phyloP scores from a whole-genome alignment of 2,329 filamentous ascomycete species.

The Fusarium ambrosium region DNA sequence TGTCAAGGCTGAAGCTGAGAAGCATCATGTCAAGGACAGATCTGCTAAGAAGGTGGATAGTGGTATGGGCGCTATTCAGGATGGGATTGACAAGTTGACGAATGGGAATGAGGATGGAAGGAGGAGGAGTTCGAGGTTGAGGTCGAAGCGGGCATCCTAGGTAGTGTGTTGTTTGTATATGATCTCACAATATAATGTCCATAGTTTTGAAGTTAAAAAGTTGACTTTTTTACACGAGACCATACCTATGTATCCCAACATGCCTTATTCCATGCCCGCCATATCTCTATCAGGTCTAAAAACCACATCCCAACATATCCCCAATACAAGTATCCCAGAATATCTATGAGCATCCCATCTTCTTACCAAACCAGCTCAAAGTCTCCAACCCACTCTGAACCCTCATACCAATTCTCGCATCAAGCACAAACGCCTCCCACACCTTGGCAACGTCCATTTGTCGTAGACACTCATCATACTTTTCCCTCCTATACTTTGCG shows the following conservation, averaged over 20 bases:
- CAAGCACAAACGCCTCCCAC: conserved; percentile 81
- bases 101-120: conserved; percentile 45
- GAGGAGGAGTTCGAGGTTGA: conserved; percentile 46
- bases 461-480: conserved; percentile 71
- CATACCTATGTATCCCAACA: neutral
- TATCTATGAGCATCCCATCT: conserved; percentile 54
- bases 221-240: conserved; percentile 8
- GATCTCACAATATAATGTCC: neutral
- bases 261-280: neutral
- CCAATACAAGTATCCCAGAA: neutral
- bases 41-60: conserved; percentile 51
- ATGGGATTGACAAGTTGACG: conserved; percentile 50
- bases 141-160: conserved; percentile 37
- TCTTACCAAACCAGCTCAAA: conserved; percentile 66
- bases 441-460: conserved; percentile 76
- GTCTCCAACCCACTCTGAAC: conserved; percentile 78
- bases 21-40: conserved; percentile 64
- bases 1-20: conserved; percentile 67
- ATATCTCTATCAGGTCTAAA: conserved; percentile 34
- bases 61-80: conserved; percentile 51
- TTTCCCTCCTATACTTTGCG: conserved; percentile 58
- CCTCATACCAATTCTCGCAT: conserved; percentile 80
- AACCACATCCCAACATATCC: neutral
- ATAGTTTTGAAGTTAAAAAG: neutral
- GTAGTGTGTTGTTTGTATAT: neutral